Conservation (phyloP, 1,139 yeast genomes). For the Hemisphaericaspora xylanilytica region DNA sequence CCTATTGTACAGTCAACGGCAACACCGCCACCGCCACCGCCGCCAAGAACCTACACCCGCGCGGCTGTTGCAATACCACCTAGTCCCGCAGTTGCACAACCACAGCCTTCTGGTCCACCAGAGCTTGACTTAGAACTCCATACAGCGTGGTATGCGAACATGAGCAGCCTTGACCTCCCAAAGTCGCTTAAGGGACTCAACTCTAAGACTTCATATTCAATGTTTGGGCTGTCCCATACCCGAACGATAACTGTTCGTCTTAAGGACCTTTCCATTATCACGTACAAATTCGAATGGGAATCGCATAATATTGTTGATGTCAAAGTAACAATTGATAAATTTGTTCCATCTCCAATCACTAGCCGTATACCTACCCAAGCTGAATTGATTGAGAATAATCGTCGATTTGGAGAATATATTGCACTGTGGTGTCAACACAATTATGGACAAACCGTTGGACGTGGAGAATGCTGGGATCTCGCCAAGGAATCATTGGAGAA, state of each 20-base stretch:
- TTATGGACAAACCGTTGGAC: slow-evolving; percentile 55
- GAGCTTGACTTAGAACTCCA: slow-evolving; percentile 40
- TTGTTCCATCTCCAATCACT: slow-evolving; percentile 50
- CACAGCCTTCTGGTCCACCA: slow-evolving; percentile 26
- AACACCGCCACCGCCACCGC: slow-evolving; percentile 10
- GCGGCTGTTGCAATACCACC: slow-evolving; percentile 17
- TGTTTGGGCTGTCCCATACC: slow-evolving; percentile 17
- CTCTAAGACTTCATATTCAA: slow-evolving; percentile 31
- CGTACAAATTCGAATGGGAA: slow-evolving; percentile 49
- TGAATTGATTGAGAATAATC: slow-evolving; percentile 40
- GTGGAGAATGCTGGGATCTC: slow-evolving; percentile 80
- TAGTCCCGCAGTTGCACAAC: slow-evolving; percentile 16
- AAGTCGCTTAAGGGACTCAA: slow-evolving; percentile 33
- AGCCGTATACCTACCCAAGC: slow-evolving; percentile 31
- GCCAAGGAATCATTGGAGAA: slow-evolving; percentile 61
- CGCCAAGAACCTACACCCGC: slow-evolving; percentile 29
- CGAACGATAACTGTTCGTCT: slow-evolving; percentile 38
- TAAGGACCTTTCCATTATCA: slow-evolving; percentile 50
- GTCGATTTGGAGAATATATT: slow-evolving; percentile 50
- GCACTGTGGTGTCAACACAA: slow-evolving; percentile 64
- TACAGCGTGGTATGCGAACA: slow-evolving; percentile 46
- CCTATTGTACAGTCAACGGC: not conserved
- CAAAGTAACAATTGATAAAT: slow-evolving; percentile 31
- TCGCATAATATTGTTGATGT: slow-evolving; percentile 22
- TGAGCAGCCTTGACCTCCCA: slow-evolving; percentile 31